Evolutionary conservation across 352 stramenopile genomes (phyloP), one percentile per base, ranked within the genome.

Genomic region (Globisporangium parvum): DNA sequence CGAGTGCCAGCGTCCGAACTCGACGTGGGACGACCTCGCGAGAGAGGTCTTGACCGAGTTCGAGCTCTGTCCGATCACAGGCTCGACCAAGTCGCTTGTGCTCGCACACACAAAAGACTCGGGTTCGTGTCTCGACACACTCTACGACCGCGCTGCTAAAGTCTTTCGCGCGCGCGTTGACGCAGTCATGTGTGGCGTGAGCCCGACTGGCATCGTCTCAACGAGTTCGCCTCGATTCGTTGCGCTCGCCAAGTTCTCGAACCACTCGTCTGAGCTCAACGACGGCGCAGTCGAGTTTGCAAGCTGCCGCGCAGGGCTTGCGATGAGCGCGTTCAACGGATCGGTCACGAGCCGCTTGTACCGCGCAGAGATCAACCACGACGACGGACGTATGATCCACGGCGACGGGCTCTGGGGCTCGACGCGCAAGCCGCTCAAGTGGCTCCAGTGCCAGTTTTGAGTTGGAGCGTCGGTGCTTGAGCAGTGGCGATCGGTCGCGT

Each of bases 371-470:
- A 60, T 79, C 37, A 79, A 79, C 56, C 70, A 79, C 57, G 26
- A 56, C 5, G 70, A 79, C 50, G 56, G 47, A 12, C 46, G 53
- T 4, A 66, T 79, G 56, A 52, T 48, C 41, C 50, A 63, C 41
- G 67, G 65, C 45, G 70, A 79, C 33, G 67, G 67, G 14, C 59
- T 55, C 55, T 76, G 61, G 64, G 70, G 67, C 26, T 51, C 67
- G 46, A 65, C 71, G 37, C 60, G 67, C 46, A 74, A 79, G 63
- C 70, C 70, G 1, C 52, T 74, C 45, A 74, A 75, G 59, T 79
- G 70, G 70, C 62, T 79, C 33, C 59, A 76, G 49, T 79, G 67
- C 51, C 56, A 66, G 51, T 76, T 79, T 21, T 73, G 55, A 59
- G 26, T 60, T 6, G 31, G 31, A 37, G 11, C 9, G 31, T 1